Evolutionary conservation across 2,329 filamentous ascomycete genomes (phyloP).

Genomic region (Aureobasidium uvarum): DNA sequence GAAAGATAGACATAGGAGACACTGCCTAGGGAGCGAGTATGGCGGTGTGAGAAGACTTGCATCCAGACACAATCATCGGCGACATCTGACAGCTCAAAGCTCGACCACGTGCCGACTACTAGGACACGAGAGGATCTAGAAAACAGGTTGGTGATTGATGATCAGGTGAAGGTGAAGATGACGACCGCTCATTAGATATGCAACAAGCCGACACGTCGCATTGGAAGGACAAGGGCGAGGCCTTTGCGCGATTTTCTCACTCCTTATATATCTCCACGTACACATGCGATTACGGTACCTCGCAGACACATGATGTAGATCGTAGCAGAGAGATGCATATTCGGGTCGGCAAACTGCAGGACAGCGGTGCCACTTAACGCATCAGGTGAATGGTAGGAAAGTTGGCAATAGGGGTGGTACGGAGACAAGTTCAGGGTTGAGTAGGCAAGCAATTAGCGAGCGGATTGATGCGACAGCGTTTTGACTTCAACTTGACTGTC

Average conservation of each 20-base stretch:
- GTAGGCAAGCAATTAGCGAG: background rate
- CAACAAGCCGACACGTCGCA: conserved; percentile 19
- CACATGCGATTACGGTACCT: conserved; percentile 4
- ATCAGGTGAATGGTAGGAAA: background rate
- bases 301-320: conserved; percentile 15
- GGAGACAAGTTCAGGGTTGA: background rate
- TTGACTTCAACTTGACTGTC: background rate
- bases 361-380: conserved; percentile 13
- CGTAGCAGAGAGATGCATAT: conserved; percentile 1
- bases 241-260: conserved; percentile 20
- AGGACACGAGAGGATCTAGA: background rate
- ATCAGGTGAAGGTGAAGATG: background rate
- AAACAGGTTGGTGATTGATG: background rate
- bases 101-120: conserved; percentile 9
- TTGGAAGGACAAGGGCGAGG: background rate
- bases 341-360: conserved; percentile 20
- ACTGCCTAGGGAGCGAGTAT: background rate
- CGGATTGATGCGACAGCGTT: conserved; percentile 2
- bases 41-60: conserved; percentile 10
- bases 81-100: background rate
- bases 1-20: background rate
- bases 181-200: conserved; percentile 1
- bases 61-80: background rate
- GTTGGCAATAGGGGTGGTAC: background rate
- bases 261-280: conserved; percentile 1